Evolutionary conservation across 2,329 filamentous ascomycete species (phyloP), one percentile per base, ranked within the genome.

Genomic region (Xylaria sp.): DNA sequence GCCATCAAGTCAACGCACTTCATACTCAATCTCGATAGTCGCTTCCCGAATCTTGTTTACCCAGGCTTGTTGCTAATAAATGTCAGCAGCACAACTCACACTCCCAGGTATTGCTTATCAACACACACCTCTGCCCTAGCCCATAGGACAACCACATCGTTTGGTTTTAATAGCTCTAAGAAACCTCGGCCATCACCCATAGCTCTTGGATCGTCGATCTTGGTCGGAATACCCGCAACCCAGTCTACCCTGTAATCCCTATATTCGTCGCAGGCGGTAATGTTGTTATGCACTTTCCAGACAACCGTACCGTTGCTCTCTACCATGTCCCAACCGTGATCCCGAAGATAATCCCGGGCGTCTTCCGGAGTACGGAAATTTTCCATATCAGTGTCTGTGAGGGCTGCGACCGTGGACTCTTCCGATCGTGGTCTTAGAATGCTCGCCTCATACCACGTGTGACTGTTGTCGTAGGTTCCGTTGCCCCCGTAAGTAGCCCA

Each of bases 391-490:
- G 19, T 31, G 56, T 46, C 49, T 53, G 29, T 17, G 43, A 51
- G 46, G 23, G 40, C 23, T 33, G 47, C 29, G 17, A 10, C 43
- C 46, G 31, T 23, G 25, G 46, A 31, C n/a, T 9, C 47, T 1
- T 29, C n/a, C 23, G 51, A 40, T 35, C 37, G 15, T 9, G 60
- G 68, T 13, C 61, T 61, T 13, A 67, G 54, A 40, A 70, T 67
- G 41, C 64, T 66, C n/a, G 46, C 63, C 10, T 67, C 67, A 51
- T 60, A 68, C 64, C 65, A 68, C 2, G 68, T 66, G 35, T 69
- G 64, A 19, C 68, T 68, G 43, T 68, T 68, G 2, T 58, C 1
- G 37, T 66, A 68, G 17, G 62, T 66, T 15, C 62, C 65, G 0
- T 67, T 1, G 31, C 68, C 65, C 11, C 64, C 63, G 21, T n/a